Evolutionary conservation across 179 eudicot genomes (phyloP).

Genomic region (Drosera spatulata): DNA sequence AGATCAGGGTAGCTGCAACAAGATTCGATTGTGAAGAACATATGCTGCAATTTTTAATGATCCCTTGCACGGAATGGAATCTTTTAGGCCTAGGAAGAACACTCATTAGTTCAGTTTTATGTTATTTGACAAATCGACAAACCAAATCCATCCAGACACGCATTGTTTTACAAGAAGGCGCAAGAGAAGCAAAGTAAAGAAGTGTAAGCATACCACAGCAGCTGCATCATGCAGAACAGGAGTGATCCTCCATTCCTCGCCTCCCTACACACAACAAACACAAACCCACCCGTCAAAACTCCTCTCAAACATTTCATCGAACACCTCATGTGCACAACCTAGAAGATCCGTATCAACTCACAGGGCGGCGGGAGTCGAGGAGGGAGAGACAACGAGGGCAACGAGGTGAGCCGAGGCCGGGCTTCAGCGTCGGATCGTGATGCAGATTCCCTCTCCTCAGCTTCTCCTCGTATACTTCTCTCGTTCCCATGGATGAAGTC

Average conservation of each 20-base stretch:
- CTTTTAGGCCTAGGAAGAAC: too few relatives aligned
- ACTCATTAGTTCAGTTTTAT: too few relatives aligned
- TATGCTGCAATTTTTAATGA: too few relatives aligned
- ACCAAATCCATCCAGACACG: too few relatives aligned
- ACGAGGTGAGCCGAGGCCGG: constrained; percentile 76
- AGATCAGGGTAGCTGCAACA: too few relatives aligned
- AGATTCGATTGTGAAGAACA: too few relatives aligned
- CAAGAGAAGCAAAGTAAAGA: neutral
- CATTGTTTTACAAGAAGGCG: too few relatives aligned
- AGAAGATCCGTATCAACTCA: neutral
- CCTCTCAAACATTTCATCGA: constrained; percentile 7
- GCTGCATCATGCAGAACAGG: constrained; percentile 56
- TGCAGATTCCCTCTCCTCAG: constrained; percentile 50
- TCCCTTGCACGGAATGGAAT: too few relatives aligned
- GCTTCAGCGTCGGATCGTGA: constrained; percentile 75
- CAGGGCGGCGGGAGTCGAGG: constrained; percentile 22
- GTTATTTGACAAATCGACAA: too few relatives aligned
- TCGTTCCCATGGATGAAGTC: constrained; percentile 94
- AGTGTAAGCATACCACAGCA: constrained; percentile 37
- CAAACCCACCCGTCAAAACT: neutral
- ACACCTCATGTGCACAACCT: constrained; percentile 8
- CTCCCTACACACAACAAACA: constrained; percentile 28
- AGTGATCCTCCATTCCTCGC: constrained; percentile 60
- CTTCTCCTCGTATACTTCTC: constrained; percentile 87
- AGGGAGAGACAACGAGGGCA: constrained; percentile 84